Evolutionary conservation across 2,329 filamentous ascomycete genomes (phyloP).

Genomic region (Epichloe festucae): DNA sequence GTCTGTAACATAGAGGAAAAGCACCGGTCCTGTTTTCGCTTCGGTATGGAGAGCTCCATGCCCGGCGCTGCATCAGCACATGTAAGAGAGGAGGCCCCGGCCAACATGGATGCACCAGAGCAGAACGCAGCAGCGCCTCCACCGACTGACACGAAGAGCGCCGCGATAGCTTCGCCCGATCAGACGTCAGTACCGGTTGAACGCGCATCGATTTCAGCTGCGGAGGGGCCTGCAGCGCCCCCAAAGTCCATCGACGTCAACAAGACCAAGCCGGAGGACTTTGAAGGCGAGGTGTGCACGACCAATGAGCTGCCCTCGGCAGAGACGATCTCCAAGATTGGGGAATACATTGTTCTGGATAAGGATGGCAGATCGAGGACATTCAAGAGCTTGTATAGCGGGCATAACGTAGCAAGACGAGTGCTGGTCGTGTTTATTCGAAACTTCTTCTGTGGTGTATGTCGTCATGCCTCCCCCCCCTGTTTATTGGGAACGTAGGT

Average conservation of each 20-base stretch:
- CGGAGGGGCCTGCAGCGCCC: neutral
- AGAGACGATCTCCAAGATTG: conserved; percentile 36
- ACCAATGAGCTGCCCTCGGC: conserved; percentile 41
- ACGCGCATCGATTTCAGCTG: neutral
- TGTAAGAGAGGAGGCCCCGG: neutral
- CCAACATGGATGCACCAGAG: neutral
- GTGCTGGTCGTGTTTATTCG: conserved; percentile 63
- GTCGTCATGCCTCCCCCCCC: conserved; percentile 25
- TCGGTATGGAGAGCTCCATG: neutral
- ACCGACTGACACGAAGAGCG: neutral
- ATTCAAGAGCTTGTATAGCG: conserved; percentile 51
- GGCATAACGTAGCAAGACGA: conserved; percentile 37
- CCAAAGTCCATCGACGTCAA: conserved; percentile 14
- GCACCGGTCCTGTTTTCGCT: neutral
- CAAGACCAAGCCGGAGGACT: conserved; percentile 33
- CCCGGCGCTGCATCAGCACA: neutral
- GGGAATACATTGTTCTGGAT: conserved; percentile 47
- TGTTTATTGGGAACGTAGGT: neutral
- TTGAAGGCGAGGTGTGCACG: conserved; percentile 41
- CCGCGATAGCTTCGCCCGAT: neutral
- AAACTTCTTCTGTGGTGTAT: conserved; percentile 70
- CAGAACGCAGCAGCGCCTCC: neutral
- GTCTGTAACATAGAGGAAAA: no score
- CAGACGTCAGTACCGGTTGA: neutral
- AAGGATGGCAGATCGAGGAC: conserved; percentile 42